Conservation (phyloP, 2,329 filamentous ascomycete genomes). For the Botrytis galanthina region DNA sequence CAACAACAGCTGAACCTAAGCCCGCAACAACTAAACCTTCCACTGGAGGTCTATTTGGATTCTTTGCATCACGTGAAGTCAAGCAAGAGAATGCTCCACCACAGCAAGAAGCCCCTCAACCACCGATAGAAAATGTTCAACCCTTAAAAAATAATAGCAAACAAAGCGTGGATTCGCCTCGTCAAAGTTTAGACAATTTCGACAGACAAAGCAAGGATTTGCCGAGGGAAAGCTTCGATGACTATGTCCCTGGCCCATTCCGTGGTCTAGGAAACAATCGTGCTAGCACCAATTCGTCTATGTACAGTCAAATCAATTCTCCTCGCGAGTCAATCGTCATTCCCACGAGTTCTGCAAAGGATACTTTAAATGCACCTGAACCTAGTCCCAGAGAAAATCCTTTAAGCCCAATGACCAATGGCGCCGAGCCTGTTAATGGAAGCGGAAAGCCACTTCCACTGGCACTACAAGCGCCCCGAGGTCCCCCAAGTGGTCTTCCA, state of each 20-base stretch:
- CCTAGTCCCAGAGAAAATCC: neutral
- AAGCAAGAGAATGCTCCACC: conserved; percentile 35
- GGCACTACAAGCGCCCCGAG: conserved; percentile 11
- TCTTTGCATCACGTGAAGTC: conserved; percentile 57
- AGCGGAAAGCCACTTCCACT: conserved; percentile 27
- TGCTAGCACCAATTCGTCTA: conserved; percentile 66
- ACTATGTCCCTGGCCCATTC: conserved; percentile 48
- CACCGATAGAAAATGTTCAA: neutral
- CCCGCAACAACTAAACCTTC: neutral
- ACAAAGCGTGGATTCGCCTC: neutral
- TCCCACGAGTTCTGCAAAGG: neutral
- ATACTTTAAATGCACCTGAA: neutral
- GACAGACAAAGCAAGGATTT: neutral
- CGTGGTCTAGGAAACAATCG: conserved; percentile 55
- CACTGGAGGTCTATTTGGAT: conserved; percentile 43
- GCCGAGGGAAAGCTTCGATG: conserved; percentile 5
- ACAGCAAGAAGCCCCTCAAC: neutral
- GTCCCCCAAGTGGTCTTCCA: conserved; percentile 17
- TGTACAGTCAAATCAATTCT: conserved; percentile 71
- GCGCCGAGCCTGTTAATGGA: conserved; percentile 34
- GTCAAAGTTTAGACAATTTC: neutral
- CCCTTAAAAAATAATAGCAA: neutral
- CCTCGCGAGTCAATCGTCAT: conserved; percentile 54
- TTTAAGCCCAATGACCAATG: conserved; percentile 10
- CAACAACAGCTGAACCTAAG: neutral